Base-by-base conservation (phyloP, 2,329 filamentous ascomycete genomes). In the Colletotrichum cordylinicola region DNA sequence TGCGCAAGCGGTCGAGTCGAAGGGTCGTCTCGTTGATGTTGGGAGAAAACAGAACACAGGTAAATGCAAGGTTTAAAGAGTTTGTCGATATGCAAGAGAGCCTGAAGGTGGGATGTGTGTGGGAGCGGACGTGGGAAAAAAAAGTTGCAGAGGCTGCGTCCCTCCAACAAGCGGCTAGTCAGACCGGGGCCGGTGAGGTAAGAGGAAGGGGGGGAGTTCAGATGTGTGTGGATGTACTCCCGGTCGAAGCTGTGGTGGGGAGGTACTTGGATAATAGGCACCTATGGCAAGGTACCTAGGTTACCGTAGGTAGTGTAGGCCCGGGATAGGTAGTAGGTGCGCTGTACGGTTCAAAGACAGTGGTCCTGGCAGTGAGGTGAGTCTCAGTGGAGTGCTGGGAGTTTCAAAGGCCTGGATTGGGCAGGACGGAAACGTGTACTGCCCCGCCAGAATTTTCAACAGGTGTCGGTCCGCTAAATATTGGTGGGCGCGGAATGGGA, bases 401-500 rank as follows among this genome's bases (percentile, higher is more conserved):
- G 43, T 52, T 52, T 52, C 43, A 52, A 52, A 21, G 43, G 43
- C 43, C 21, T 39, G 27, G 39, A 39, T 52, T 31, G 31, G n/a
- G 15, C 43, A 13, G 21, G 21, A 33, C n/a, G 52, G 43, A 37
- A 52, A 18, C 29, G 29, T 27, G 29, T 16, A 4, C 10, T 33
- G 37, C 62, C 39, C 68, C 37, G 24, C n/a, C 33, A 43, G 55
- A 62, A 65, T 73, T 73, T 62, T 37, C 39, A 56, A 56, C 37
- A 73, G 56, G 39, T 66, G 43, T 66, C 66, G 37, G 21, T 33
- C 48, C 62, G 64, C 73, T 75, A 72, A 68, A 75, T 75, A 73
- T 37, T 67, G 66, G 73, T 73, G 68, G 71, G 58, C 56, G 67
- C 68, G 72, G 77, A 78, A 78, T 70, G 67, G 72, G 56, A 78